Percentiles rank a stretch among this genome's conserved stretches.
Evolutionary conservation across 768 basidiomycete genomes (phyloP).

Genomic region (Russula lepida): DNA sequence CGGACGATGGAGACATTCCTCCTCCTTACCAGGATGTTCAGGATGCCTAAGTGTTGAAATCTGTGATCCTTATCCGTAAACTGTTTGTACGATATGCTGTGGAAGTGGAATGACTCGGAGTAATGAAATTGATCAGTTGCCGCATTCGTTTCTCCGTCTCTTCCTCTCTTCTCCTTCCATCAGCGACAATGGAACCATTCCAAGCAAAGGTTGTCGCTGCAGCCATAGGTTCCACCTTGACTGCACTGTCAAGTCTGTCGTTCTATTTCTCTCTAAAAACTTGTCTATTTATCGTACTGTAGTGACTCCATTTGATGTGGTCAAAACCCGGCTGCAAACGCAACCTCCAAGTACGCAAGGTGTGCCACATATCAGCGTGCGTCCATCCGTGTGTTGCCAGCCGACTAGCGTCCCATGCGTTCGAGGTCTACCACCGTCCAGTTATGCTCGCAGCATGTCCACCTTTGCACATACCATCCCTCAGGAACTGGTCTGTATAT

Average conservation of each 20-base stretch:
- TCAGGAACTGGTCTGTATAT: slow-evolving; percentile 69
- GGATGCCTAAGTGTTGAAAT: slow-evolving; percentile 27
- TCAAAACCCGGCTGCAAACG: slow-evolving; percentile 95
- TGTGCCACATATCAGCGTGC: slow-evolving; percentile 42
- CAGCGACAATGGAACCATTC: slow-evolving; percentile 52
- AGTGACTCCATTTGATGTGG: slow-evolving; percentile 99
- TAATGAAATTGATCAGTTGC: not conserved
- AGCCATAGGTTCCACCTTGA: slow-evolving; percentile 69
- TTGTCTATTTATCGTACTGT: slow-evolving; percentile 8
- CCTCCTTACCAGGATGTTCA: slow-evolving; percentile 41
- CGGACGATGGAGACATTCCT: slow-evolving; percentile 30
- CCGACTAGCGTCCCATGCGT: slow-evolving; percentile 30
- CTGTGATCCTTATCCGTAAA: not conserved
- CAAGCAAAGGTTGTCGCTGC: slow-evolving; percentile 76
- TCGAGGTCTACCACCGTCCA: slow-evolving; percentile 29
- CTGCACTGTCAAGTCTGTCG: slow-evolving; percentile 69
- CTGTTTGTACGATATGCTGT: not conserved
- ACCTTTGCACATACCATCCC: slow-evolving; percentile 49
- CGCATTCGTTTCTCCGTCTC: not conserved
- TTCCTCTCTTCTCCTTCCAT: not conserved
- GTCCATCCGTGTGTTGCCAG: slow-evolving; percentile 61
- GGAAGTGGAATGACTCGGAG: not conserved
- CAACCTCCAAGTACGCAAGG: slow-evolving; percentile 47
- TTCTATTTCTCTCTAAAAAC: not conserved
- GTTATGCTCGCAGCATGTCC: slow-evolving; percentile 72